Evolutionary conservation across 1,284 basidiomycete genomes (phyloP).

Genomic region (Tranzscheliella williamsii): DNA sequence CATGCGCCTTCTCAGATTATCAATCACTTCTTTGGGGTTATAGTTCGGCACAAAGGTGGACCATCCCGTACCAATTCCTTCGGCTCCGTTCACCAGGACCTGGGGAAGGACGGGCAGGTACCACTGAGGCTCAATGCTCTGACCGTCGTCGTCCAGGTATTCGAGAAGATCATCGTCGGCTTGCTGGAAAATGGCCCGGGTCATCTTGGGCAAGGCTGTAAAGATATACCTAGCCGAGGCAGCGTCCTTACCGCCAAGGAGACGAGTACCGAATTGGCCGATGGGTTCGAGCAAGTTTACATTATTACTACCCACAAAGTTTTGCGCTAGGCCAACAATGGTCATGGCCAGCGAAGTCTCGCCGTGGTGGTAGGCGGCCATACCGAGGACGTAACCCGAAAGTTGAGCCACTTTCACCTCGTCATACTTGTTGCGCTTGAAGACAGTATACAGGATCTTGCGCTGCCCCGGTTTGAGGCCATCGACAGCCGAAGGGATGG

Average conservation of each 20-base stretch:
- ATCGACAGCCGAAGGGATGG: slow-evolving; percentile 78
- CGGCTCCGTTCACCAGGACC: slow-evolving; percentile 89
- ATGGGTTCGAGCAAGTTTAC: slow-evolving; percentile 85
- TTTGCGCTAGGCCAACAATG: slow-evolving; percentile 91
- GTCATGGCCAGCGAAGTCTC: slow-evolving; percentile 83
- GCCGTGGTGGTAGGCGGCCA: slow-evolving; percentile 96
- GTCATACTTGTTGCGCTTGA: slow-evolving; percentile 87
- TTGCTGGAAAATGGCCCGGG: slow-evolving; percentile 79
- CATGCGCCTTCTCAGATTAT: slow-evolving; percentile 86
- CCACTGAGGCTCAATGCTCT: slow-evolving; percentile 88
- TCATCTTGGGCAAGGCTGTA: slow-evolving; percentile 78
- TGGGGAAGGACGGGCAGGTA: slow-evolving; percentile 90
- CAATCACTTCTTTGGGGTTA: slow-evolving; percentile 88
- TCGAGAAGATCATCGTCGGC: slow-evolving; percentile 83
- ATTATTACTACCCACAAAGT: slow-evolving; percentile 95
- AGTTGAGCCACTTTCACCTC: slow-evolving; percentile 98
- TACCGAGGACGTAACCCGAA: slow-evolving; percentile 89
- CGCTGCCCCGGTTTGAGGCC: slow-evolving; percentile 98
- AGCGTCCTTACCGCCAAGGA: slow-evolving; percentile 67
- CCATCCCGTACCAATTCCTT: slow-evolving; percentile 99
- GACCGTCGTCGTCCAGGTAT: slow-evolving; percentile 84
- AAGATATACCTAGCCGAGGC: slow-evolving; percentile 96
- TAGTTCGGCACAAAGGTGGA: slow-evolving; percentile 90
- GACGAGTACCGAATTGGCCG: slow-evolving; percentile 89
- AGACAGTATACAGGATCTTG: slow-evolving; percentile 93